Conservation (phyloP, 2,329 filamentous ascomycete species). For the Thyridium curvatum region DNA sequence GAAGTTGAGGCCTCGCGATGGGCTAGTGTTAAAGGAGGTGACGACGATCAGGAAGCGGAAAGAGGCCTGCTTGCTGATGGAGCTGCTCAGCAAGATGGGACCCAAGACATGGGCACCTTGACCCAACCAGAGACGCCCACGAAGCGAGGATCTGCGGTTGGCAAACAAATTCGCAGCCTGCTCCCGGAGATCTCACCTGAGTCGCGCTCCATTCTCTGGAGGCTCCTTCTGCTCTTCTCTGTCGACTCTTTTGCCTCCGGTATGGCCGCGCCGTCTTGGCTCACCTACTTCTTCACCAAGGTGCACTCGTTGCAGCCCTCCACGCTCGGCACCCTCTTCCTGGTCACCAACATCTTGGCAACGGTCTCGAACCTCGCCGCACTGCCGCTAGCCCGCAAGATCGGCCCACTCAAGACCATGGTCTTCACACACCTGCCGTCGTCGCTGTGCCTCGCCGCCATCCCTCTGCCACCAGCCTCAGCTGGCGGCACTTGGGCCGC, state of each 20-base stretch:
- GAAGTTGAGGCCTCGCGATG: conserved; percentile 22
- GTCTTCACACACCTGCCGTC: conserved; percentile 69
- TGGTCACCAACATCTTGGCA: conserved; percentile 44
- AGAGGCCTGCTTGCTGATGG: no score
- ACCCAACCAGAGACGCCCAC: neutral
- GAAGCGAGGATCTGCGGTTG: conserved; percentile 2
- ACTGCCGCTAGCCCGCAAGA: conserved; percentile 45
- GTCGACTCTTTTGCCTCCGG: conserved; percentile 67
- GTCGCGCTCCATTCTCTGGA: conserved; percentile 47
- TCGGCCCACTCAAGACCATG: conserved; percentile 56
- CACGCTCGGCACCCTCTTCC: conserved; percentile 47
- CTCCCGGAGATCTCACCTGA: conserved; percentile 51
- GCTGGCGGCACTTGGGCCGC: no score
- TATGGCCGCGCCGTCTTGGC: conserved; percentile 52
- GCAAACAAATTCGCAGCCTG: no score
- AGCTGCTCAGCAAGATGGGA: neutral
- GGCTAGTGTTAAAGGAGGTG: conserved; percentile 4
- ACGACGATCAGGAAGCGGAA: conserved; percentile 4
- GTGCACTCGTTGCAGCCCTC: conserved; percentile 41
- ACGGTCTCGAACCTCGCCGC: conserved; percentile 46
- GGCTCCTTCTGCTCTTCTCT: conserved; percentile 61
- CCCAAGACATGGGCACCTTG: neutral
- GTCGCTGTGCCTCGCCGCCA: conserved; percentile 56
- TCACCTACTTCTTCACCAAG: conserved; percentile 48
- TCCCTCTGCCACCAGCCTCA: conserved; percentile 25